Percentiles rank a stretch among this genome's conserved stretches.
Conservation (phyloP, 371 early-diverging fungal species). For the Mucor lusitanicus region DNA sequence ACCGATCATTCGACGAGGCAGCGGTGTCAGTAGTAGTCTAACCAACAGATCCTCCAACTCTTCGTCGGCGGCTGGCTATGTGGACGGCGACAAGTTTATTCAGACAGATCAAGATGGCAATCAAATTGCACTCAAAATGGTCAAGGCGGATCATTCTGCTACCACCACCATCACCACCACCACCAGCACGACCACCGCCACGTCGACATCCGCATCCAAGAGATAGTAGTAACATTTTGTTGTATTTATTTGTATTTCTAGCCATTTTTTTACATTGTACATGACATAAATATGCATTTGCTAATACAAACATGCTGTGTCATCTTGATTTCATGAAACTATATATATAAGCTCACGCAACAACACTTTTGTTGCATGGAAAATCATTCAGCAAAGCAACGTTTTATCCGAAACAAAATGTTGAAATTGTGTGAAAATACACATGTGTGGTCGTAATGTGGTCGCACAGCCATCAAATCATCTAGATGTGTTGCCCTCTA, state of each 20-base stretch:
- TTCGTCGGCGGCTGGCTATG: constrained; percentile 21
- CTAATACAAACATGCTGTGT: not conserved
- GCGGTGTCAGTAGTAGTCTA: constrained; percentile 22
- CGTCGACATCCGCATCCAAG: not conserved
- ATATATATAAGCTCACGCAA: not conserved
- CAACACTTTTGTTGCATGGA: not conserved
- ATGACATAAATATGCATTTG: not conserved
- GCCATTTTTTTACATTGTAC: not conserved
- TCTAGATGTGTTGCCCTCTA: not conserved
- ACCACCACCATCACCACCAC: not conserved
- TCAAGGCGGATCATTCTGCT: constrained; percentile 31
- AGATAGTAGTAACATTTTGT: not conserved
- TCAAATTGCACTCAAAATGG: constrained; percentile 36
- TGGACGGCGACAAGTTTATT: constrained; percentile 39
- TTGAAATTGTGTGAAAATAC: constrained; percentile 3
- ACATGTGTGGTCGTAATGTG: constrained; percentile 3
- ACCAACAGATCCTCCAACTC: constrained; percentile 19
- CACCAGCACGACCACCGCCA: not conserved
- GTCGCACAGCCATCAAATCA: not conserved
- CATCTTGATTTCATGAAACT: constrained; percentile 1
- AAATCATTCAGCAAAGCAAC: not conserved
- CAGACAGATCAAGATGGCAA: constrained; percentile 41
- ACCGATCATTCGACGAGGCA: constrained; percentile 22
- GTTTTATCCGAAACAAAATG: constrained; percentile 1
- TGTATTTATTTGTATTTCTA: not conserved